phyloP scores from a whole-genome alignment of 2,329 filamentous ascomycete genomes.

The Davidsoniella australis region DNA sequence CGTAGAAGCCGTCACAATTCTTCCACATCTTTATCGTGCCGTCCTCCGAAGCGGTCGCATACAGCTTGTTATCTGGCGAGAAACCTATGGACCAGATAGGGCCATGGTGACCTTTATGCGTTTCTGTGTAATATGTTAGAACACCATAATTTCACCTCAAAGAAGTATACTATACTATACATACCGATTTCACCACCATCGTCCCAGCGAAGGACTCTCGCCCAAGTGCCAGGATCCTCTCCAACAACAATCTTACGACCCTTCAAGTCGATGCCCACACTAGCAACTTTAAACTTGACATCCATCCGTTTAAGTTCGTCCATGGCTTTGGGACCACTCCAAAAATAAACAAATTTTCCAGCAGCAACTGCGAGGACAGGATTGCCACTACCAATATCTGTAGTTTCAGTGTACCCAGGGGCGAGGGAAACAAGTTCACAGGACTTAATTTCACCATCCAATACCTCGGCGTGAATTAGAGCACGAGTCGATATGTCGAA shows the following conservation, averaged over 20 bases:
- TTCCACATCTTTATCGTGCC: slow-evolving; percentile 91
- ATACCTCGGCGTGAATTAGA: slow-evolving; percentile 56
- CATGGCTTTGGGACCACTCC: slow-evolving; percentile 57
- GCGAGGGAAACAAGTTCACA: slow-evolving; percentile 71
- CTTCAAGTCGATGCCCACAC: slow-evolving; percentile 71
- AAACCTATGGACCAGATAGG: slow-evolving; percentile 94
- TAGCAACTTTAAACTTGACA: slow-evolving; percentile 73
- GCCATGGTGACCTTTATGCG: slow-evolving; percentile 92
- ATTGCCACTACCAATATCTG: slow-evolving; percentile 47
- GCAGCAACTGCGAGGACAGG: slow-evolving; percentile 76
- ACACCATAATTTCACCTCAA: background rate
- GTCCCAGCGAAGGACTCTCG: slow-evolving; percentile 83
- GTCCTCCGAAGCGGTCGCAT: slow-evolving; percentile 91
- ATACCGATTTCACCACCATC: slow-evolving; percentile 59
- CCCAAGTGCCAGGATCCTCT: slow-evolving; percentile 86
- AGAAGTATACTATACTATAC: slow-evolving; percentile 16
- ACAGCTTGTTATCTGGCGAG: slow-evolving; percentile 87
- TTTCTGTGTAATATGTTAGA: slow-evolving; percentile 35
- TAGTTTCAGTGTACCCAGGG: slow-evolving; percentile 36
- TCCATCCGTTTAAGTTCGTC: slow-evolving; percentile 61
- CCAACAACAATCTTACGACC: slow-evolving; percentile 77
- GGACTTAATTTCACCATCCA: slow-evolving; percentile 76
- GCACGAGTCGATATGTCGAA: slow-evolving; percentile 69
- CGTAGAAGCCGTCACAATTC: slow-evolving; percentile 49
- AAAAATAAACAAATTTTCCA: slow-evolving; percentile 89